Percentiles rank a stretch among this genome's conserved stretches.
Conservation (phyloP, 1,284 basidiomycete species). For the Meira miltonrushii region DNA sequence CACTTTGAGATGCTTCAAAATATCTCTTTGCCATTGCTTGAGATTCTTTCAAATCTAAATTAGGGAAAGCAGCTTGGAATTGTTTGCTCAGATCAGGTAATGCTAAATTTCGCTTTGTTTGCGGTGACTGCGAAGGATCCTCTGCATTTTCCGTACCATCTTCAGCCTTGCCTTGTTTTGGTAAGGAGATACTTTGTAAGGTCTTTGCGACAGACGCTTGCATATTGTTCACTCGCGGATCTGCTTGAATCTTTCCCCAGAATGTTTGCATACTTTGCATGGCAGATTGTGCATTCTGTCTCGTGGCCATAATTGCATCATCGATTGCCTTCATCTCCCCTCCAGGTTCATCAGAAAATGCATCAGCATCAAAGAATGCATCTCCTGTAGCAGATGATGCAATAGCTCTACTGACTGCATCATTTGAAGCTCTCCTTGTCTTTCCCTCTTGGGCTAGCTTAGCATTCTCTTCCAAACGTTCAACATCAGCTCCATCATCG, state of each 20-base stretch:
- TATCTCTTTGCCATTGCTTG: constrained; percentile 36
- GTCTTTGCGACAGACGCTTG: constrained; percentile 28
- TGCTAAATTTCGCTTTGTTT: neutral
- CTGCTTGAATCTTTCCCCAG: constrained; percentile 5
- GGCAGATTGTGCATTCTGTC: constrained; percentile 1
- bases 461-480: neutral
- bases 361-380: constrained; percentile 7
- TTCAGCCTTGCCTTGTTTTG: neutral
- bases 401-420: neutral
- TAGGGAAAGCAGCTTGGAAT: constrained; percentile 34
- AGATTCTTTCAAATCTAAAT: constrained; percentile 32
- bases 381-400: neutral
- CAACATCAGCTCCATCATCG: constrained; percentile 1
- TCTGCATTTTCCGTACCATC: neutral
- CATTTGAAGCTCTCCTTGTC: neutral
- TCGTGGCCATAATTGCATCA: neutral
- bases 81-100: constrained; percentile 21
- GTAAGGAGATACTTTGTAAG: neutral
- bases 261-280: constrained; percentile 7
- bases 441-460: neutral
- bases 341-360: no score
- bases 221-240: constrained; percentile 17
- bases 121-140: neutral
- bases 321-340: neutral
- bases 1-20: constrained; percentile 28